Percentiles rank a stretch among this genome's conserved stretches.
phyloP scores from a whole-genome alignment of 2,329 filamentous ascomycete species.

The Westerdykella sp. region DNA sequence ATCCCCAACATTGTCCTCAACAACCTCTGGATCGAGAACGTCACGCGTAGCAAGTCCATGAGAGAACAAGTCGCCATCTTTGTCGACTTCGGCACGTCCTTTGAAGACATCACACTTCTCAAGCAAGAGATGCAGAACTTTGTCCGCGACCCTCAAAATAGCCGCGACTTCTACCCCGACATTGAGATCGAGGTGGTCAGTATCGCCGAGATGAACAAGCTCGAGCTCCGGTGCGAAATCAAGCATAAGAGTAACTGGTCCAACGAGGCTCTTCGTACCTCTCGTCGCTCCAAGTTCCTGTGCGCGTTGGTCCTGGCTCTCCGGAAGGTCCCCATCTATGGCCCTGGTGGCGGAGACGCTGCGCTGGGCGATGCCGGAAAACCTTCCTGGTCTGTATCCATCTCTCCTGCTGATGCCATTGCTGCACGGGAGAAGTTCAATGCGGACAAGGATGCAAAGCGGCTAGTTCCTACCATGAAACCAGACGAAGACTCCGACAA shows the following conservation, averaged over 20 bases:
- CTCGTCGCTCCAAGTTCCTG: slow-evolving; percentile 91
- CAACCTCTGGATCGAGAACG: slow-evolving; percentile 90
- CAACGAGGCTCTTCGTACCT: slow-evolving; percentile 71
- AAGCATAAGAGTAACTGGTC: slow-evolving; percentile 67
- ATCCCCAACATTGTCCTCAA: slow-evolving; percentile 91
- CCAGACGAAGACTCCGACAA: slow-evolving; percentile 20
- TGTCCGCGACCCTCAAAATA: slow-evolving; percentile 75
- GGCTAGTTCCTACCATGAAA: slow-evolving; percentile 54
- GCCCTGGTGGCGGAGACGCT: slow-evolving; percentile 64
- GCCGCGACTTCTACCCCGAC: slow-evolving; percentile 83
- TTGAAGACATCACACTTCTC: slow-evolving; percentile 83
- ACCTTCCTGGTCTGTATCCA: slow-evolving; percentile 72
- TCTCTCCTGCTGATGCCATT: slow-evolving; percentile 62
- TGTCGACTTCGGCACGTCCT: slow-evolving; percentile 77
- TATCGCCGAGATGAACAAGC: slow-evolving; percentile 80
- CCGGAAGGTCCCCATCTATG: slow-evolving; percentile 79
- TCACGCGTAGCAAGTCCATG: slow-evolving; percentile 87
- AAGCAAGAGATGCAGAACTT: slow-evolving; percentile 80
- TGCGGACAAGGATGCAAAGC: slow-evolving; percentile 53
- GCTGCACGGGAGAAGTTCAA: slow-evolving; percentile 51
- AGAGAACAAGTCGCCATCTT: slow-evolving; percentile 74
- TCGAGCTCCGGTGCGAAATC: slow-evolving; percentile 75
- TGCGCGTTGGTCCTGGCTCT: slow-evolving; percentile 81
- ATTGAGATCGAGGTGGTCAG: slow-evolving; percentile 71
- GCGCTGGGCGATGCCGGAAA: slow-evolving; percentile 60